Conservation (phyloP, 768 basidiomycete genomes). For the Tremella yokohamensis region DNA sequence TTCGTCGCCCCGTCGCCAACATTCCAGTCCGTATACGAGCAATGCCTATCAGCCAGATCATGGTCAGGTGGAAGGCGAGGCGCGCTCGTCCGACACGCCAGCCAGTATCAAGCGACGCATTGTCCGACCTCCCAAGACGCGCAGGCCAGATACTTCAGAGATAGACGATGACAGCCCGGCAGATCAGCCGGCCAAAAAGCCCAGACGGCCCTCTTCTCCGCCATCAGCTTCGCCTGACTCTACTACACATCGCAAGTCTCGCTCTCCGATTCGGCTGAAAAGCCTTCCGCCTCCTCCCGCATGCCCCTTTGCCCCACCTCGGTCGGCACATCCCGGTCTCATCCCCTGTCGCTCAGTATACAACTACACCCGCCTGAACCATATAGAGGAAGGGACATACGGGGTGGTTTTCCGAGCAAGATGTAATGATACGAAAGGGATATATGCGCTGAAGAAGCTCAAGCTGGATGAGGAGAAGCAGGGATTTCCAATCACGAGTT, state of each 20-base stretch:
- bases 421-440: conserved; percentile 90
- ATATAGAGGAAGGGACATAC: conserved; percentile 98
- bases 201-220: conserved; percentile 2
- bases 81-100: no score
- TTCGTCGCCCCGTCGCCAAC: no score
- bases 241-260: not conserved
- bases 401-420: conserved; percentile 95
- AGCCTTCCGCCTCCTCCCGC: conserved; percentile 3
- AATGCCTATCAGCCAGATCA: no score
- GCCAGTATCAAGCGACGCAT: conserved; percentile 26
- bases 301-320: conserved; percentile 56
- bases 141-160: conserved; percentile 16
- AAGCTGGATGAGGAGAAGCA: conserved; percentile 99
- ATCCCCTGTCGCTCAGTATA: conserved; percentile 87
- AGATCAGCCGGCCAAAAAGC: not conserved
- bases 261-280: not conserved
- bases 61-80: no score
- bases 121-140: conserved; percentile 33
- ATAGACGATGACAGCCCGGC: no score
- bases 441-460: conserved; percentile 94
- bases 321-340: conserved; percentile 73
- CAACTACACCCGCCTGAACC: conserved; percentile 87
- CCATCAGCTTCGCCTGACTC: not conserved
- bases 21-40: no score
- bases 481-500: conserved; percentile 94